phyloP scores from a whole-genome alignment of 495 filamentous ascomycete genomes.

The Daldinia caldariorum region DNA sequence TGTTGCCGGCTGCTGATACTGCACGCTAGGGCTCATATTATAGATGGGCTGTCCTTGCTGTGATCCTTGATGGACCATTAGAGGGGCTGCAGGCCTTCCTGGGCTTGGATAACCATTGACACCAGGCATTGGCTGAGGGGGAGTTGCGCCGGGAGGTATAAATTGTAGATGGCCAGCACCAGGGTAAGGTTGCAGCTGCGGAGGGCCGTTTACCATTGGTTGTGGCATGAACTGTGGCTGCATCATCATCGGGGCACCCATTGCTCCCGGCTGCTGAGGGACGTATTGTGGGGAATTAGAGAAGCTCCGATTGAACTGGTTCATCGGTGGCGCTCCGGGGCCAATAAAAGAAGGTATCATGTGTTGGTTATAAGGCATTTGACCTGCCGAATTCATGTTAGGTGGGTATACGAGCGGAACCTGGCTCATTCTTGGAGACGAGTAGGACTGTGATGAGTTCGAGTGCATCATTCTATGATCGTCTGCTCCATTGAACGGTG shows the following conservation, averaged over 20 bases:
- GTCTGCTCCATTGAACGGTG: slow-evolving; percentile 73
- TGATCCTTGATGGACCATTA: slow-evolving; percentile 77
- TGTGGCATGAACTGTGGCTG: slow-evolving; percentile 72
- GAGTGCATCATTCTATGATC: slow-evolving; percentile 89
- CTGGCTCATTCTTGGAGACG: slow-evolving; percentile 79
- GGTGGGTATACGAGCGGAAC: slow-evolving; percentile 75
- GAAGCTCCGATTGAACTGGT: slow-evolving; percentile 59
- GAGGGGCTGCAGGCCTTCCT: slow-evolving; percentile 78
- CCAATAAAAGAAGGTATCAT: slow-evolving; percentile 76
- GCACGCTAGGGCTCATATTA: slow-evolving; percentile 71
- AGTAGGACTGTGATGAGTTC: slow-evolving; percentile 77
- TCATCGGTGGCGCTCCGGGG: slow-evolving; percentile 69
- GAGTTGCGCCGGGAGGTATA: slow-evolving; percentile 68
- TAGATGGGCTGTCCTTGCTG: slow-evolving; percentile 78
- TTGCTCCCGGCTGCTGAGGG: slow-evolving; percentile 68
- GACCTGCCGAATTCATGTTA: slow-evolving; percentile 72
- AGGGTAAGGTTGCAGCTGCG: slow-evolving; percentile 78
- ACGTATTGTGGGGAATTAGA: slow-evolving; percentile 73
- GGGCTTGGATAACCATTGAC: slow-evolving; percentile 82
- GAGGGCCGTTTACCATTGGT: slow-evolving; percentile 68
- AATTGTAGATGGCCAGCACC: slow-evolving; percentile 60
- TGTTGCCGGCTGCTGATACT: slow-evolving; percentile 70
- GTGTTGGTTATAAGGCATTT: slow-evolving; percentile 76
- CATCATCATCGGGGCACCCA: slow-evolving; percentile 81
- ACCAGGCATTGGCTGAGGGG: slow-evolving; percentile 67